Base-by-base conservation (phyloP, 106 monocot species). In the Dioscorea dumetorum region DNA sequence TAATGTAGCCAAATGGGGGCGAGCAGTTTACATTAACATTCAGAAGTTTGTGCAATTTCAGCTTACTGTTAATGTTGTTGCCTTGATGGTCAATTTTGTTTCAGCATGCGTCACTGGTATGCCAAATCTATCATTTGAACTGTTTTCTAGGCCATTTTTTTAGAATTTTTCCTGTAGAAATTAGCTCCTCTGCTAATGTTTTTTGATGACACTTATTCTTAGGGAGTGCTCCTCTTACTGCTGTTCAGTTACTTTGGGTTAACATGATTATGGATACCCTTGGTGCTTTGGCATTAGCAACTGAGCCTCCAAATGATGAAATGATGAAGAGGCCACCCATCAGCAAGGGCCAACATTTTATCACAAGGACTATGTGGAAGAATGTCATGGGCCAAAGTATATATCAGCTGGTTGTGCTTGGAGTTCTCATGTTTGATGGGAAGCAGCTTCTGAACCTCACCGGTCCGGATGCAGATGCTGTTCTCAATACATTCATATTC, bases 21-120 rank as follows among this genome's bases (percentile, higher is more conserved):
- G 92, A 60, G 74, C 97, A 7, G 92, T 99, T 58, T 99, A 99
- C 70, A 87, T 87, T 53, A 99, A 92, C 69, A 99, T 99, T 65
- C 99, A 99, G 68, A 99, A 99, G 75, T 93, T 99, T 79, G 99
- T 99, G 13, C 99, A 99, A 54, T 99, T 99, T 68, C 99, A 99
- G 74, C 64, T 99, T 69, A 99, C 99, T 12, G 99, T 93, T 63
- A 99, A 99, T 73, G 79, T 99, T 6, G 99, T 99, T 63, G 99
- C 99, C 35, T 79, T 99, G 13, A 90, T 87, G 63, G 64, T 93
- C 56, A 99, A 99, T 69, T 99, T 99, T 79, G 67, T 90, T 53
- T 99, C 99, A 22, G 89, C 99, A 33, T 99, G 86, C 57, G 73
- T 83, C 67, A 87, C 80, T 56, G 99, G 99, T 97, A 80, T 33